Percentiles rank a stretch among this genome's conserved stretches.
Evolutionary conservation across 345 rosid genomes (phyloP).

Genomic region (Anastatica hierochuntica): DNA sequence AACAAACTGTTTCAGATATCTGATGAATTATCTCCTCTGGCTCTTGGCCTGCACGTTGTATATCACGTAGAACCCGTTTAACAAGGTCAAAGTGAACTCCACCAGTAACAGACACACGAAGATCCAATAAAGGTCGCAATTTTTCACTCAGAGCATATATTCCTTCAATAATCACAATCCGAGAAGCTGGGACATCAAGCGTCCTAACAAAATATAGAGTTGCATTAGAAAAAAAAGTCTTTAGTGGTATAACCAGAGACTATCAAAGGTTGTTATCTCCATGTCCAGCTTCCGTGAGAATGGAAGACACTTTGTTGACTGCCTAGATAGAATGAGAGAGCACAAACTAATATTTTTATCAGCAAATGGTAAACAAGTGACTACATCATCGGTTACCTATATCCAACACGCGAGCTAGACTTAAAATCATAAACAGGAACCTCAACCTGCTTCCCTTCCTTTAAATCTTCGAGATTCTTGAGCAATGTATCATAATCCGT

Average conservation of each 20-base stretch:
- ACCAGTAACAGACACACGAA: conserved; percentile 83
- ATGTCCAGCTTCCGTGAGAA: conserved; percentile 7
- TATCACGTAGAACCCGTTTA: conserved; percentile 90
- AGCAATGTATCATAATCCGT: conserved; percentile 92
- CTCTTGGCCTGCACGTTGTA: conserved; percentile 96
- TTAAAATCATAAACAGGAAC: conserved; percentile 96
- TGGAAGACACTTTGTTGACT: not conserved
- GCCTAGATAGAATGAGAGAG: not conserved
- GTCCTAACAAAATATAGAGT: conserved; percentile 40
- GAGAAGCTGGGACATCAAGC: conserved; percentile 82
- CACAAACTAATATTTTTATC: not conserved
- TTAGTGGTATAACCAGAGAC: not conserved
- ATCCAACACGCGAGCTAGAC: conserved; percentile 83
- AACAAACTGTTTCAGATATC: conserved; percentile 89
- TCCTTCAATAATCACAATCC: conserved; percentile 89
- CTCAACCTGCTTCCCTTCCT: conserved; percentile 63
- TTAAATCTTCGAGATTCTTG: conserved; percentile 65
- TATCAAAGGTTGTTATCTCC: not conserved
- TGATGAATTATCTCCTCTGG: conserved; percentile 97
- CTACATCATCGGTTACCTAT: conserved; percentile 43
- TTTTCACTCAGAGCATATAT: conserved; percentile 92
- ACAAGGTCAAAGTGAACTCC: conserved; percentile 99
- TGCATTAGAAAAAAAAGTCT: conserved; percentile 6
- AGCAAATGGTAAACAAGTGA: not conserved
- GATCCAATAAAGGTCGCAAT: conserved; percentile 77